These are phyloP conservation scores for Rugonectria rugulosa DNA, from an alignment of 2,329 filamentous ascomycete species.

Conservation along the genomic window DNA sequence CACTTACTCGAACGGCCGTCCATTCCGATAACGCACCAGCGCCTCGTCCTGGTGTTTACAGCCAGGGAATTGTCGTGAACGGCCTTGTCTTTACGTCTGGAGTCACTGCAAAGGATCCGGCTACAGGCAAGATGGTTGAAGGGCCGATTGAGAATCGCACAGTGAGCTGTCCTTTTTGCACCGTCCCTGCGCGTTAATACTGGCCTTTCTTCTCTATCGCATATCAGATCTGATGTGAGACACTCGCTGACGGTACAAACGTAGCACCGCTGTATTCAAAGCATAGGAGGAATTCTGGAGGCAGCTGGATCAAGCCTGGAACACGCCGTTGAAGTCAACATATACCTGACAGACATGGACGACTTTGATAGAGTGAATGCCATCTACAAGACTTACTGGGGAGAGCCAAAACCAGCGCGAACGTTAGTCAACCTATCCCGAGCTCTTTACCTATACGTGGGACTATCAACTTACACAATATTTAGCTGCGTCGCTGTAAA, in stretches of 20 bases:
- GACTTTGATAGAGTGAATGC: conserved; percentile 76
- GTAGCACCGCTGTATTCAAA: conserved; percentile 68
- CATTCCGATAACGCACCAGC: conserved; percentile 26
- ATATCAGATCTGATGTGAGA: background rate
- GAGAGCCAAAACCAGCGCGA: conserved; percentile 6
- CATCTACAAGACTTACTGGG: conserved; percentile 55
- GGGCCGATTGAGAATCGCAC: conserved; percentile 71
- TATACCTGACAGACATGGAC: conserved; percentile 75
- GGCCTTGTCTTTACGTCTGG: conserved; percentile 73
- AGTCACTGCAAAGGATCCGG: conserved; percentile 67
- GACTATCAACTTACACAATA: no score
- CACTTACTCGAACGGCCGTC: conserved; percentile 13
- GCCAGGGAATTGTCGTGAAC: conserved; percentile 53
- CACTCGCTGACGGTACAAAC: background rate
- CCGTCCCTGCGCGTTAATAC: background rate
- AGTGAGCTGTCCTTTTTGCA: conserved; percentile 33
- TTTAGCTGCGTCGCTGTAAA: conserved; percentile 4
- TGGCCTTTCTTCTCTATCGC: background rate
- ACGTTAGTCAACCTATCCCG: background rate
- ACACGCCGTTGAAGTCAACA: conserved; percentile 72
- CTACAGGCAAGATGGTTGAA: conserved; percentile 62
- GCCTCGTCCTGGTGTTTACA: conserved; percentile 19
- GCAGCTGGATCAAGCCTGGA: conserved; percentile 69
- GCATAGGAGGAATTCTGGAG: conserved; percentile 71
- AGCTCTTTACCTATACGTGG: background rate